Conservation (phyloP, 345 rosid genomes). For the Clarkia xantiana region DNA sequence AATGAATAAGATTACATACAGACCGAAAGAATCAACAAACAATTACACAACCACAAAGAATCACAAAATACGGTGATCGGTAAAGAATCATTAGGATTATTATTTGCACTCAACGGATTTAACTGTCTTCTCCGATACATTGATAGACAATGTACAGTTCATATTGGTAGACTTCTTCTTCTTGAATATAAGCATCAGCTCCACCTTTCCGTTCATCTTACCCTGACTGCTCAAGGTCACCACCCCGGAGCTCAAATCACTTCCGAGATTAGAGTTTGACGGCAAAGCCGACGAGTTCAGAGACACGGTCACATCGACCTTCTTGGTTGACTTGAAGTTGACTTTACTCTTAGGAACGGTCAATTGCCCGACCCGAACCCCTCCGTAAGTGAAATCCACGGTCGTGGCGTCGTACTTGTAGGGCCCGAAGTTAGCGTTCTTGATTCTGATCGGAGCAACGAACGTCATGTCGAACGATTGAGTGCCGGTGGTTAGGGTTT, state of each 20-base stretch:
- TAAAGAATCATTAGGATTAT: not conserved
- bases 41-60: too few relatives aligned
- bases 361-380: not conserved
- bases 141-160: constrained; percentile 8
- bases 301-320: constrained; percentile 1
- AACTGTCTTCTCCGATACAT: constrained; percentile 1
- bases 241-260: constrained; percentile 1
- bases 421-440: constrained; percentile 6
- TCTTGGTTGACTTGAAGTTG: constrained; percentile 3
- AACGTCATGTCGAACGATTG: not conserved
- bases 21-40: too few relatives aligned
- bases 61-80: too few relatives aligned
- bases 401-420: constrained; percentile 4
- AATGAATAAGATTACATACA: too few relatives aligned
- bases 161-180: constrained; percentile 12
- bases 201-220: constrained; percentile 6
- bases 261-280: not conserved
- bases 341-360: not conserved
- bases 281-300: not conserved
- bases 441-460: constrained; percentile 2
- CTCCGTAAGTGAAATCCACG: constrained; percentile 2
- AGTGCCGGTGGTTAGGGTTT: not conserved
- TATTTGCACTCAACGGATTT: constrained; percentile 2
- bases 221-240: constrained; percentile 2
- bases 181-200: constrained; percentile 12